Percentiles rank a stretch among this genome's conserved stretches.
Evolutionary conservation across 2,329 filamentous ascomycete genomes (phyloP).

Genomic region (Ceratocystis variospora): DNA sequence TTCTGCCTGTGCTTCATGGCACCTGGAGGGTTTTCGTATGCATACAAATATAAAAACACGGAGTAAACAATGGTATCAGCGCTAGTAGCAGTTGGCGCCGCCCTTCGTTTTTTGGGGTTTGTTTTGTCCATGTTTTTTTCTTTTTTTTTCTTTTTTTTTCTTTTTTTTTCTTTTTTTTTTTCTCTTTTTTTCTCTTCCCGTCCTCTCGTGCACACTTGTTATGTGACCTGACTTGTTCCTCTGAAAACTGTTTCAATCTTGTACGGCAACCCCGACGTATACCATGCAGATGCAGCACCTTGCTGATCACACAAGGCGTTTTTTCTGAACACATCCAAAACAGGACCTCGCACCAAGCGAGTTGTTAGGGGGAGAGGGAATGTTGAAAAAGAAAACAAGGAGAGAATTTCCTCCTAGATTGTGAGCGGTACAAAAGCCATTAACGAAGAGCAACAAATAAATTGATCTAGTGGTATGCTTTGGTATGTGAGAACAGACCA

Average conservation of each 20-base stretch:
- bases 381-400: not conserved
- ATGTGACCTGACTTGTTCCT: not conserved
- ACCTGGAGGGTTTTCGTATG: no score
- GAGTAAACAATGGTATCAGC: not conserved
- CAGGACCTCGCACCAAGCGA: not conserved
- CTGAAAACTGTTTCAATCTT: not conserved
- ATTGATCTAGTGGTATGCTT: no score
- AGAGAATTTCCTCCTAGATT: not conserved
- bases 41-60: not conserved
- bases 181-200: not conserved
- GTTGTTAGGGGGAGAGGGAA: not conserved
- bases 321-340: slow-evolving; percentile 1
- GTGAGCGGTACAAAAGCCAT: no score
- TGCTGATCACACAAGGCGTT: not conserved
- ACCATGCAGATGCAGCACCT: not conserved
- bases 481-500: no score
- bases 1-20: not conserved
- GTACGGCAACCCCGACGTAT: not conserved
- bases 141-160: no score
- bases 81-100: not conserved
- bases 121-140: not conserved
- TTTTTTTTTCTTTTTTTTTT: no score
- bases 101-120: not conserved
- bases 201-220: not conserved
- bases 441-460: no score